Evolutionary conservation across 208 protist species (phyloP).

Genomic region (Leishmania arabica): DNA sequence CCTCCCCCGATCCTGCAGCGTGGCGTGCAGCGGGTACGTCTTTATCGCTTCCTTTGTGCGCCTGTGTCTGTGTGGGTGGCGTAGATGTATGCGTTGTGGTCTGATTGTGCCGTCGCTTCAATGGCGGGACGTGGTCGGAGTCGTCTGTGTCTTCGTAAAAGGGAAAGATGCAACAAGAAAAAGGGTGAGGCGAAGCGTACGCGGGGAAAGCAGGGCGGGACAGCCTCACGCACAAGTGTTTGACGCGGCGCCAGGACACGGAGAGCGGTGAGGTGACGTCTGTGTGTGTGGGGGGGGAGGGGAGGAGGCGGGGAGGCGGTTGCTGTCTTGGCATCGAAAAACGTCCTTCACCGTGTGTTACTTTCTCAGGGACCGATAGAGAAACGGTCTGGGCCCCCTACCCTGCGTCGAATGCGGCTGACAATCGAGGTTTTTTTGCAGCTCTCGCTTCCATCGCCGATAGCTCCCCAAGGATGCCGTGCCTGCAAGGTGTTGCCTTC

Average conservation of each 20-base stretch:
- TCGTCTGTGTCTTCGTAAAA: constrained; percentile 17
- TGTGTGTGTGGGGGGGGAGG: background rate
- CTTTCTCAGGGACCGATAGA: background rate
- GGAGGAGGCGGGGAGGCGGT: background rate
- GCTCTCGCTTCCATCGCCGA: background rate
- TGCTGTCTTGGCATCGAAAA: background rate
- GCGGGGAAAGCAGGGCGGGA: background rate
- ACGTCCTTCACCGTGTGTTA: background rate
- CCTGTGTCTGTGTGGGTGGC: constrained; percentile 9
- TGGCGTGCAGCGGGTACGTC: background rate
- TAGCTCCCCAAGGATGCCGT: background rate
- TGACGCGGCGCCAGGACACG: background rate
- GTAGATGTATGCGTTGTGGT: background rate
- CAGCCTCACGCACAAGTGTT: background rate
- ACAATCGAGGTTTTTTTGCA: background rate
- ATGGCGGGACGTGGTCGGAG: background rate
- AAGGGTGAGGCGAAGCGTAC: background rate
- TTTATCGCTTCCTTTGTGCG: background rate
- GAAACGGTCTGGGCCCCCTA: background rate
- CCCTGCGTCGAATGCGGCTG: background rate
- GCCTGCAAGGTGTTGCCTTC: background rate
- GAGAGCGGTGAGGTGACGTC: background rate
- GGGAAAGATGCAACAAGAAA: background rate
- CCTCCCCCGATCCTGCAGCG: background rate
- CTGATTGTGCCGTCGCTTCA: background rate